phyloP scores from a whole-genome alignment of 1,284 basidiomycete species.

The Naganishia albida region DNA sequence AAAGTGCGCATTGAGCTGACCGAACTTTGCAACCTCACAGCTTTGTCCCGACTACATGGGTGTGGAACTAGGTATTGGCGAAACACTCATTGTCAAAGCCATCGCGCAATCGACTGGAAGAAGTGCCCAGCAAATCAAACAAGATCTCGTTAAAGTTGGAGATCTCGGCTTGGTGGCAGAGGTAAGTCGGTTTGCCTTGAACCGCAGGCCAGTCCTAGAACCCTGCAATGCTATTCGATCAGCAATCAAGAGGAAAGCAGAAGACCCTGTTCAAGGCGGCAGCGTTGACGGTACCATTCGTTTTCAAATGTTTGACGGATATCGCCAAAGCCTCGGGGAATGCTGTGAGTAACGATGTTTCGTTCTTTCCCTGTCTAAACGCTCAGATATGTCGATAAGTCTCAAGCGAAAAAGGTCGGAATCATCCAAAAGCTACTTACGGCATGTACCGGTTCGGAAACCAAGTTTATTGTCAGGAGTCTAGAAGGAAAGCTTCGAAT shows the following conservation, averaged over 20 bases:
- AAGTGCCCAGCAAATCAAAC: constrained; percentile 76
- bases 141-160: constrained; percentile 89
- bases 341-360: constrained; percentile 60
- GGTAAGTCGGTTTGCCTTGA: constrained; percentile 57
- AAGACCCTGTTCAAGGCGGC: constrained; percentile 95
- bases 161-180: constrained; percentile 95
- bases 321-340: constrained; percentile 83
- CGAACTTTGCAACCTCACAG: constrained; percentile 53
- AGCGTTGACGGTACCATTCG: constrained; percentile 79
- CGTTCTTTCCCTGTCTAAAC: constrained; percentile 33
- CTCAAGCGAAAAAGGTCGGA: constrained; percentile 90
- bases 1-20: not conserved
- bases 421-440: constrained; percentile 94
- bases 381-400: constrained; percentile 58
- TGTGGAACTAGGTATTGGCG: constrained; percentile 94
- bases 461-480: constrained; percentile 94
- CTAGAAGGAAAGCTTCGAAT: constrained; percentile 97
- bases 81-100: constrained; percentile 90
- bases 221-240: not conserved
- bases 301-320: constrained; percentile 81
- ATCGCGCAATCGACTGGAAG: constrained; percentile 94
- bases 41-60: constrained; percentile 95
- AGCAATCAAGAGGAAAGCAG: constrained; percentile 72
- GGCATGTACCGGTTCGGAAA: constrained; percentile 77
- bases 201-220: not conserved